These are phyloP conservation scores for Ballota nigra DNA, from an alignment of 257 asterid species.

Conservation along the genomic window DNA sequence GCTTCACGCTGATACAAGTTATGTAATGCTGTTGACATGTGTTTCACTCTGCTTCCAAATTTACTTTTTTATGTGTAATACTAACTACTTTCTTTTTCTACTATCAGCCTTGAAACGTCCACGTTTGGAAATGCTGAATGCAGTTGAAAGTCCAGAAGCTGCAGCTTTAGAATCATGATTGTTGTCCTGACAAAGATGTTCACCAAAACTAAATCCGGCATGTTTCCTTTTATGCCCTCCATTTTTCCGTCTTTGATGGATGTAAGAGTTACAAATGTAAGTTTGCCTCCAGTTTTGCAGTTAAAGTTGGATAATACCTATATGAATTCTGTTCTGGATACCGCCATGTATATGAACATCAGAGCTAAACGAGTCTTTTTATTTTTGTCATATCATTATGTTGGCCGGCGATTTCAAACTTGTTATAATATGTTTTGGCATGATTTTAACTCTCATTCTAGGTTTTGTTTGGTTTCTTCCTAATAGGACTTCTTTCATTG, in stretches of 20 bases:
- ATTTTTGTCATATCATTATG: background rate
- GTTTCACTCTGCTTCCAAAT: background rate
- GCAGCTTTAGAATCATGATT: conserved; percentile 30
- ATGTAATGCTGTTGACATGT: background rate
- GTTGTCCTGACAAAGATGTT: conserved; percentile 11
- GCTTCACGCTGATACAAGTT: background rate
- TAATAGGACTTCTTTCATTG: background rate
- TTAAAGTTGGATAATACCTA: background rate
- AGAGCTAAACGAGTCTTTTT: background rate
- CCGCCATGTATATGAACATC: background rate
- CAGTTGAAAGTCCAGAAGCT: conserved; percentile 27
- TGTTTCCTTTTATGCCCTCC: background rate
- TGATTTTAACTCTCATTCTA: no score
- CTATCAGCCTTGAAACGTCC: conserved; percentile 42
- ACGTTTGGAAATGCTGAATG: conserved; percentile 22
- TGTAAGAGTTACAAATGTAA: background rate
- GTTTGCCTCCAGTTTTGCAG: background rate
- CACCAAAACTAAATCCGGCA: background rate
- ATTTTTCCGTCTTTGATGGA: background rate
- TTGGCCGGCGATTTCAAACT: background rate
- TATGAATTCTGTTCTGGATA: background rate
- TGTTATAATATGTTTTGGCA: background rate
- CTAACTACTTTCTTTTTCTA: conserved; percentile 9
- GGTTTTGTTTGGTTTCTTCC: background rate
- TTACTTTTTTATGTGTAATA: background rate